phyloP scores from a whole-genome alignment of 768 basidiomycete species.

The Dendrothele bispora region DNA sequence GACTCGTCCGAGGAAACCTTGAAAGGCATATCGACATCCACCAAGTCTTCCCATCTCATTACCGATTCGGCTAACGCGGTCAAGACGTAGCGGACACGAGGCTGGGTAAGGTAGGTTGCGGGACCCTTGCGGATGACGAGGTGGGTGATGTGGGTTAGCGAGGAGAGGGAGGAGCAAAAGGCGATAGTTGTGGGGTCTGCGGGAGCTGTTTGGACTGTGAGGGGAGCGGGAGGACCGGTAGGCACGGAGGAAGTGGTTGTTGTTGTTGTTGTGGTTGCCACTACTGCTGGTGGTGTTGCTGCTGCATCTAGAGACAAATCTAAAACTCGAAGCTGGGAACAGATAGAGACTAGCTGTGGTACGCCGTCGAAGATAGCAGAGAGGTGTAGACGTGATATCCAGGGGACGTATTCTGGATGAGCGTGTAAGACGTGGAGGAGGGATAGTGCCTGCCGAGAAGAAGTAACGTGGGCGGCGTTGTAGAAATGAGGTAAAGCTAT shows the following conservation, averaged over 20 bases:
- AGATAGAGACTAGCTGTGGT: slow-evolving; percentile 31
- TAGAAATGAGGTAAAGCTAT: slow-evolving; percentile 61
- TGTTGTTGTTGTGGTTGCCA: slow-evolving; percentile 6
- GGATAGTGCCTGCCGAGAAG: slow-evolving; percentile 35
- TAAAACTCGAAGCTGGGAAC: slow-evolving; percentile 17
- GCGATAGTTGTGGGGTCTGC: slow-evolving; percentile 27
- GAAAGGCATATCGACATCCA: no score
- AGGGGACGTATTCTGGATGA: slow-evolving; percentile 38
- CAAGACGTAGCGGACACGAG: slow-evolving; percentile 45
- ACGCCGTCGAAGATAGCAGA: slow-evolving; percentile 40
- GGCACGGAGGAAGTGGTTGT: slow-evolving; percentile 8
- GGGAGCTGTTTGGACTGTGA: slow-evolving; percentile 10
- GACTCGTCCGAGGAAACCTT: no score
- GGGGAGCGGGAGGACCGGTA: slow-evolving; percentile 5
- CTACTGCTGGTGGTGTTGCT: slow-evolving; percentile 37
- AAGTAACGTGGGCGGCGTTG: slow-evolving; percentile 45
- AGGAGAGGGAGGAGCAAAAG: slow-evolving; percentile 42
- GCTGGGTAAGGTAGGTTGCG: slow-evolving; percentile 55
- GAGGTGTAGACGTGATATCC: slow-evolving; percentile 40
- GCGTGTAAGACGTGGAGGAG: slow-evolving; percentile 36
- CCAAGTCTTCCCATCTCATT: slow-evolving; percentile 39
- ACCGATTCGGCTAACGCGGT: slow-evolving; percentile 46
- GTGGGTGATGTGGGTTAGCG: slow-evolving; percentile 36
- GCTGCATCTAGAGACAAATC: slow-evolving; percentile 18
- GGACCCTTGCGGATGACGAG: slow-evolving; percentile 53